Percentiles rank a stretch among this genome's conserved stretches.
phyloP scores from a whole-genome alignment of 441 rosid genomes.

The Hypseocharis bilobata region DNA sequence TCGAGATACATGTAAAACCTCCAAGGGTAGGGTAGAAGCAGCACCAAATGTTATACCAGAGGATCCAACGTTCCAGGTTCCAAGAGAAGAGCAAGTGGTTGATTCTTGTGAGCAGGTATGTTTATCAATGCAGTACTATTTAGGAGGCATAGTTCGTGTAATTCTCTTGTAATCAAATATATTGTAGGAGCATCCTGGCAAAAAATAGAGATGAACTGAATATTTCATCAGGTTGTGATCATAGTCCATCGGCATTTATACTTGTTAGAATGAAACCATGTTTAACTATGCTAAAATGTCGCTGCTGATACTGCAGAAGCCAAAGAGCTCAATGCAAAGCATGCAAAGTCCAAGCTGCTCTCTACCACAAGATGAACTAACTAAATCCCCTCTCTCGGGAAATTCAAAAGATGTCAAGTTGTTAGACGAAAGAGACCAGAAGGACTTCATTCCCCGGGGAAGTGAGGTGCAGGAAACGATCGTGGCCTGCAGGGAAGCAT shows the following conservation, averaged over 20 bases:
- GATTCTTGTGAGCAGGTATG: conserved; percentile 38
- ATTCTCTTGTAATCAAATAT: not conserved
- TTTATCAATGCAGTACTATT: conserved; percentile 6
- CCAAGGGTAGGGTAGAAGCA: conserved; percentile 23
- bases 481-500: conserved; percentile 41
- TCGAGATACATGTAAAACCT: conserved; percentile 26
- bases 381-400: conserved; percentile 14
- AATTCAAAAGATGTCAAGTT: conserved; percentile 13
- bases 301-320: conserved; percentile 24
- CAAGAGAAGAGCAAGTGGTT: conserved; percentile 15
- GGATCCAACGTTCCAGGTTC: conserved; percentile 23
- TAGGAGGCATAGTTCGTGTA: not conserved
- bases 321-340: conserved; percentile 19
- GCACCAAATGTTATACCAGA: conserved; percentile 16
- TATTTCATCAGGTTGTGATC: not conserved
- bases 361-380: conserved; percentile 4
- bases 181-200: not conserved
- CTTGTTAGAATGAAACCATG: not conserved
- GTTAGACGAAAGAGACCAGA: conserved; percentile 7
- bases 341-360: conserved; percentile 4
- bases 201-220: conserved; percentile 1
- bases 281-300: not conserved
- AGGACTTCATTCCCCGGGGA: conserved; percentile 14
- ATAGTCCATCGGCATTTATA: no score
- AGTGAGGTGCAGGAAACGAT: conserved; percentile 28